Base-by-base conservation (phyloP, 768 basidiomycete genomes). In the Galerina marginata region DNA sequence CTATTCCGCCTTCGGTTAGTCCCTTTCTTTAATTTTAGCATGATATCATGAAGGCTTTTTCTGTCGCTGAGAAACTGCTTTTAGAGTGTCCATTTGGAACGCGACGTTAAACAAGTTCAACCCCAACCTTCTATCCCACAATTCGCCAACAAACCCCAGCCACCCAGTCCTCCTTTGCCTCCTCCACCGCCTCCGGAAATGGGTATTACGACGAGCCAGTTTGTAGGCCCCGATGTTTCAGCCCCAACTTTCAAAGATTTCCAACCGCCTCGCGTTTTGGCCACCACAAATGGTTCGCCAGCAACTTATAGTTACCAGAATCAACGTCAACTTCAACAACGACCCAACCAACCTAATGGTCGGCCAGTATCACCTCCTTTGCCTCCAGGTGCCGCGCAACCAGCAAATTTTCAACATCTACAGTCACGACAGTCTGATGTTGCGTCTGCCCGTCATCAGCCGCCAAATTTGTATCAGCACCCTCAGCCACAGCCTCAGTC, bases 1-100 rank as follows among this genome's bases (percentile, higher is more conserved):
- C 58, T 53, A 58, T 49, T 61, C 64, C 62, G 45, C 63, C 63
- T 64, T 69, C 65, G 67, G 73, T 74, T 61, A 65, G 72, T 65
- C 40, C 56, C 58, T 51, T 54, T 48, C 52, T 65, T 40, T 56
- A 54, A 56, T 46, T 56, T 55, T 58, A 54, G 57, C 54, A 68
- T 70, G 68, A 69, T 65, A 67, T 71, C 68, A 67, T 56, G 40
- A 42, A 51, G 14, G 23, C 37, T 38, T 43, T 37, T 46, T 57
- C 15, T 49, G 39, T 57, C 43, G 44, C 5, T 54, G 40, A 56
- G 38, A 20, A 39, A 20, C 51, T 37, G 51, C 29, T 25, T 47
- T 10, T 47, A 67, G 66, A 62, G 64, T 43, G 54, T 58, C 23
- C 63, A 67, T 55, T 48, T 58, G 42, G 62, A 60, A 44, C 49